phyloP scores from a whole-genome alignment of 2,329 filamentous ascomycete species.

The Alternaria conjuncta region DNA sequence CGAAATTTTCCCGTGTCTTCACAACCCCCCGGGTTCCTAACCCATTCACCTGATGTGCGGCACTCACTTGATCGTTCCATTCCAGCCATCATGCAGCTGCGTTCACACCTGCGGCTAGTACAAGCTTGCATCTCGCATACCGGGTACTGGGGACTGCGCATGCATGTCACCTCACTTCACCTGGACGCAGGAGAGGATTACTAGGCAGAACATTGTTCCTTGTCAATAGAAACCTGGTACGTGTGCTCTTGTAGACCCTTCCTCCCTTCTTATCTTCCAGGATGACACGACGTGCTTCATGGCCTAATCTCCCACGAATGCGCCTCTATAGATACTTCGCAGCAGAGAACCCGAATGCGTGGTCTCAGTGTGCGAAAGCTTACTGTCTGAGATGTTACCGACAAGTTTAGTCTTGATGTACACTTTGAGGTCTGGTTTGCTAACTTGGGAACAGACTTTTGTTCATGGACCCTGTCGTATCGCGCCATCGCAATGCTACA shows the following conservation, averaged over 20 bases:
- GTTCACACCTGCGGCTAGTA: background rate
- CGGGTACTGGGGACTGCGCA: background rate
- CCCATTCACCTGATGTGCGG: background rate
- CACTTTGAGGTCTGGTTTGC: background rate
- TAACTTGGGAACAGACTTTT: background rate
- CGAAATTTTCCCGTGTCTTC: background rate
- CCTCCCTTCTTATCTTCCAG: background rate
- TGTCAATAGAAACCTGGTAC: background rate
- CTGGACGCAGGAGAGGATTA: background rate
- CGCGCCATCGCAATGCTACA: background rate
- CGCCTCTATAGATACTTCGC: slow-evolving; percentile 12
- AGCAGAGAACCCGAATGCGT: slow-evolving; percentile 7
- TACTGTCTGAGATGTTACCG: slow-evolving; percentile 5
- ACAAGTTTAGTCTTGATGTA: background rate
- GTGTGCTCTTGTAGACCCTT: background rate
- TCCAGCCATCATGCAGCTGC: background rate
- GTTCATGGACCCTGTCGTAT: background rate
- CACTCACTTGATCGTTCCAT: background rate
- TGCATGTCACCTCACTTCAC: background rate
- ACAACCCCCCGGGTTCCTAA: background rate
- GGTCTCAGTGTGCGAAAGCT: slow-evolving; percentile 13
- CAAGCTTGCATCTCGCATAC: background rate
- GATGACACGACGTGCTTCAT: background rate
- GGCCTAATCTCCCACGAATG: slow-evolving; percentile 4
- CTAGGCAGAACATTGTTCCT: background rate